Base-by-base conservation (phyloP, 805 yeast genomes). In the Sungouiozyma intestinalis region DNA sequence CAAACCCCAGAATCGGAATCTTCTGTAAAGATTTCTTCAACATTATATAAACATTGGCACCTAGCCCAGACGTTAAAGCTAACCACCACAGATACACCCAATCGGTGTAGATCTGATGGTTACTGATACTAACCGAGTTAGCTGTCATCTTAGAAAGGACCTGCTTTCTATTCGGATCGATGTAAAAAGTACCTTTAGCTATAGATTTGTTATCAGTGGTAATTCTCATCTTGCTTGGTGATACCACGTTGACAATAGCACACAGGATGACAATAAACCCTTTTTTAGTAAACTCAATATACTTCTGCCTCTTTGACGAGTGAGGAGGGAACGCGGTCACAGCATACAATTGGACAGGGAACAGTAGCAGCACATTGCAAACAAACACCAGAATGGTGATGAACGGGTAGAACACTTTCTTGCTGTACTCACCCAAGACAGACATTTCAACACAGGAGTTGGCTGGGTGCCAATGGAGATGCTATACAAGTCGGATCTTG, bases 21-120 rank as follows among this genome's bases (percentile, higher is more conserved):
- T 63, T 67, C 37, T 67, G 69, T 39, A 88, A 67, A 16, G 94
- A 76, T 46, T 79, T 84, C 61, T 90, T 90, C 60, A 88, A 68
- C 46, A 86, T 73, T 45, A 90, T 86, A 51, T 72, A 77, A 8
- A 88, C 68, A 38, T 74, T 69, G 33, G 81, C 82, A 7, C 80
- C 75, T 36, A 79, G 60, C n/a, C 70, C 60, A 11, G 85, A 74
- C 4, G 87, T 72, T 58, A 85, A 82, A 0, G 84, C 68, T 16
- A 84, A 46, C 76, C 85, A 90, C 98, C 98, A 90, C 42, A 86
- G 51, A 52, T 76, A 87, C 9, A 83, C 70, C 98, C 98, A 90
- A 59, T 90, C 98, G 3, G 90, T 78, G 59, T 90, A 90, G 18
- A 90, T 81, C 64, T 88, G 97, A 62, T 90, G 97, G 57, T 90